Evolutionary conservation across 2,329 filamentous ascomycete species (phyloP).

Genomic region (Tolypocladium pustulatum): DNA sequence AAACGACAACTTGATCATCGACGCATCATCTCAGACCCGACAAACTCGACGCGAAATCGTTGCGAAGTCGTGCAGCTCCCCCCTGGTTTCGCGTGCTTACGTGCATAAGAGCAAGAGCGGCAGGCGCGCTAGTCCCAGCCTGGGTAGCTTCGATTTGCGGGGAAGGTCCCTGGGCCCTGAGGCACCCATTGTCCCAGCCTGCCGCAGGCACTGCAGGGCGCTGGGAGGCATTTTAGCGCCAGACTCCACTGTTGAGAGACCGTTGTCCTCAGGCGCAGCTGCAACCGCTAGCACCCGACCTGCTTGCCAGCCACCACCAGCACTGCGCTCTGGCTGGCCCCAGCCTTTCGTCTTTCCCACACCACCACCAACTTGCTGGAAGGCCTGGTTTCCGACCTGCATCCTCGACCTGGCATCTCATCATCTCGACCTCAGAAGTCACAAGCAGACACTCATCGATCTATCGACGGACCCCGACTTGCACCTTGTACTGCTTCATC

Average conservation of each 20-base stretch:
- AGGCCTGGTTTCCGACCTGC: conserved; percentile 1
- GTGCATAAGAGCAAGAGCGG: not conserved
- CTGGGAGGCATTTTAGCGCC: not conserved
- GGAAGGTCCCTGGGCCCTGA: not conserved
- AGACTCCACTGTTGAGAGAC: not conserved
- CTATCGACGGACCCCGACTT: not conserved
- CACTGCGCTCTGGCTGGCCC: conserved; percentile 9
- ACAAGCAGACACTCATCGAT: not conserved
- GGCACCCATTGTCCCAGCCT: not conserved
- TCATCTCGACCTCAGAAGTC: not conserved
- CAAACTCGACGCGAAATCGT: not conserved
- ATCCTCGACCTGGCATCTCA: not conserved
- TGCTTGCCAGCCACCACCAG: conserved; percentile 15
- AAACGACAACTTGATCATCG: not conserved
- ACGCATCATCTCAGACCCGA: not conserved
- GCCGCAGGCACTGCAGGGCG: not conserved
- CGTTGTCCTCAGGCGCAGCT: not conserved
- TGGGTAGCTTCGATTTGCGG: not conserved
- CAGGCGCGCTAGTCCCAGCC: not conserved
- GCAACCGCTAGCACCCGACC: no score
- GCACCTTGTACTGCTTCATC: not conserved
- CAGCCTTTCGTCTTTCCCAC: conserved; percentile 18
- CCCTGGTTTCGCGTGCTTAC: not conserved
- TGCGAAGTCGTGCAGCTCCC: not conserved
- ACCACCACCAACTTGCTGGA: conserved; percentile 7